Base-by-base conservation (phyloP, 192 early-diverging fungal genomes). In the Mortierella antarctica region DNA sequence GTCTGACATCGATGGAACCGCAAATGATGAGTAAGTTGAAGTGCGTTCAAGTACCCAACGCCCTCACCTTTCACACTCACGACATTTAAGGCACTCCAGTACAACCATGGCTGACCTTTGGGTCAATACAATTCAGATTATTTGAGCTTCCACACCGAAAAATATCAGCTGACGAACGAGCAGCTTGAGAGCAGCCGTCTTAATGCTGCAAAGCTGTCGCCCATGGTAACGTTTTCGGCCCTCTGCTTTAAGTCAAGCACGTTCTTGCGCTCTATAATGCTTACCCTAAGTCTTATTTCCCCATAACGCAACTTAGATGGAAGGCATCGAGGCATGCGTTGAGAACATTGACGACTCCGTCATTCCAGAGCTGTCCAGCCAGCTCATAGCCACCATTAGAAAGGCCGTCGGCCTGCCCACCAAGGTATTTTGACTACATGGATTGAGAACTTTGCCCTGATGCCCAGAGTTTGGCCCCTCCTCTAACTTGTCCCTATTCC, bases 391-490 rank as follows among this genome's bases (percentile, higher is more conserved):
- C 13, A 85, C 95, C 20, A 90, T 97, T 47, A 86, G 89, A 15
- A 96, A 93, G 65, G 96, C 94, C 7, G 89, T 95, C 20, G 97
- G 97, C 1, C 83, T 98, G 13, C 95, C 97, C 7, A 96, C 97
- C 12, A 89, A 89, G 81, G 85, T 84, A 73, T 63, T 4, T 42
- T 53, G 8, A 5, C 21, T 46, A 45, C 0, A 50, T 45, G n/a
- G 54, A 56, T 31, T 31, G 31, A 31, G 3, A 3, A 31, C 31
- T 31, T 31, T 31, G 31, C 31, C 31, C 31, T 3, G 31, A 31
- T 31, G 31, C 1, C 31, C 31, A 2, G 51, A 53, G 50, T 12
- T 51, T 21, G 21, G 2, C n/a, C 14, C 7, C 15, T 41, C 48
- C 55, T 60, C 13, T 53, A 15, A 8, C 7, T 17, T 63, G 42